These are phyloP conservation scores for Nemania abortiva DNA, from an alignment of 2,329 filamentous ascomycete genomes.

Conservation along the genomic window DNA sequence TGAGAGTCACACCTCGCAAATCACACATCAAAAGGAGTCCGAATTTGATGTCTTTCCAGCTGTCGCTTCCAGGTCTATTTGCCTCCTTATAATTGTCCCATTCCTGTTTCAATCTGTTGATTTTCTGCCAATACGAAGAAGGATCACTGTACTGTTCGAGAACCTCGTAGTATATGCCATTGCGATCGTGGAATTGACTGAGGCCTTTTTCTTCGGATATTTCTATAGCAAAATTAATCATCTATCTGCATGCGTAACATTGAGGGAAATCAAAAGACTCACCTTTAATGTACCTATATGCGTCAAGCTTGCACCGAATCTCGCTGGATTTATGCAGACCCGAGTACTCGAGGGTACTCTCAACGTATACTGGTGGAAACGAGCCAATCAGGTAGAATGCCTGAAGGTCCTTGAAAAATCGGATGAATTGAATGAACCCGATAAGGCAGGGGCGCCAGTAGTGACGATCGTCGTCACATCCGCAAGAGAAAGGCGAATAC, in stretches of 20 bases:
- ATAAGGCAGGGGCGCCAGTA: neutral
- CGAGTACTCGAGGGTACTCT: conserved; percentile 27
- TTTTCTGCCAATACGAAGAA: neutral
- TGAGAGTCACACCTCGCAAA: neutral
- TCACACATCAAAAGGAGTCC: neutral
- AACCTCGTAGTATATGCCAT: conserved; percentile 41
- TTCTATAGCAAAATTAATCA: conserved; percentile 30
- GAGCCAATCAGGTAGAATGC: conserved; percentile 52
- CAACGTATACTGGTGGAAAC: no score
- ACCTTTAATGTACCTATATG: conserved; percentile 14
- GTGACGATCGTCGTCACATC: neutral
- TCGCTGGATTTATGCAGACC: no score
- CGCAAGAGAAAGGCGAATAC: conserved; percentile 3
- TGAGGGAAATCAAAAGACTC: neutral
- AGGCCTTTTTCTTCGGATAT: conserved; percentile 30
- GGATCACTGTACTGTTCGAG: no score
- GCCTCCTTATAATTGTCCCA: neutral
- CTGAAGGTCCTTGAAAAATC: conserved; percentile 48
- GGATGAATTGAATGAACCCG: conserved; percentile 34
- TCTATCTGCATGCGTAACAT: neutral
- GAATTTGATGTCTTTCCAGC: neutral
- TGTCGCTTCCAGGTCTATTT: neutral
- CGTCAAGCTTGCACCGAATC: neutral
- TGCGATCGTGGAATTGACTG: conserved; percentile 37
- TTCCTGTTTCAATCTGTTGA: neutral